Evolutionary conservation across 2,329 filamentous ascomycete species (phyloP).

Genomic region (Tolypocladium nubicola): DNA sequence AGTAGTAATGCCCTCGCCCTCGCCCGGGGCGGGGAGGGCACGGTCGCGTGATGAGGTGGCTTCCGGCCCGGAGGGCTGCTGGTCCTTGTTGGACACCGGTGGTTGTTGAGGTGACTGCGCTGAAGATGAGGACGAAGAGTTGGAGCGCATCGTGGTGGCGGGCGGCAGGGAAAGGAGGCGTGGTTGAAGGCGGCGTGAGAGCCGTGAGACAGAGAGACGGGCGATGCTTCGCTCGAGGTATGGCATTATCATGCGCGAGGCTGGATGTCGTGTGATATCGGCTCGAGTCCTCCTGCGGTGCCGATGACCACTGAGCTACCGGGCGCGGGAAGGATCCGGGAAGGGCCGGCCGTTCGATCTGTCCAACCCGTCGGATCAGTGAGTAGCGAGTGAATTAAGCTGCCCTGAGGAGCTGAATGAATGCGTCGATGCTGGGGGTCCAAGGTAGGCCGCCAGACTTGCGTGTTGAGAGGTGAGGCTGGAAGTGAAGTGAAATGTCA

Average conservation of each 20-base stretch:
- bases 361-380: not conserved
- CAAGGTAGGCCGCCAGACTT: not conserved
- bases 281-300: not conserved
- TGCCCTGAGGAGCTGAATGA: not conserved
- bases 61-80: not conserved
- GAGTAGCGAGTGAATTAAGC: not conserved
- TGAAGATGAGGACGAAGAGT: not conserved
- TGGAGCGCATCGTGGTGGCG: not conserved
- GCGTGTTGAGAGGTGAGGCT: not conserved
- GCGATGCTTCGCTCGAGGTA: not conserved
- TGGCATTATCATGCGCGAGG: not conserved
- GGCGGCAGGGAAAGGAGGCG: not conserved
- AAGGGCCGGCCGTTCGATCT: not conserved
- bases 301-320: not conserved
- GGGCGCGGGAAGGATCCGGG: not conserved
- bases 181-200: not conserved
- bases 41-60: constrained; percentile 2
- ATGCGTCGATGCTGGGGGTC: not conserved
- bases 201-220: not conserved
- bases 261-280: not conserved
- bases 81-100: not conserved
- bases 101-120: not conserved
- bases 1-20: constrained; percentile 10
- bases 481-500: not conserved
- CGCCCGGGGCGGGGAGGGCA: constrained; percentile 16